Evolutionary conservation across 2,329 filamentous ascomycete species (phyloP).

Genomic region (Xylariaceae sp.): DNA sequence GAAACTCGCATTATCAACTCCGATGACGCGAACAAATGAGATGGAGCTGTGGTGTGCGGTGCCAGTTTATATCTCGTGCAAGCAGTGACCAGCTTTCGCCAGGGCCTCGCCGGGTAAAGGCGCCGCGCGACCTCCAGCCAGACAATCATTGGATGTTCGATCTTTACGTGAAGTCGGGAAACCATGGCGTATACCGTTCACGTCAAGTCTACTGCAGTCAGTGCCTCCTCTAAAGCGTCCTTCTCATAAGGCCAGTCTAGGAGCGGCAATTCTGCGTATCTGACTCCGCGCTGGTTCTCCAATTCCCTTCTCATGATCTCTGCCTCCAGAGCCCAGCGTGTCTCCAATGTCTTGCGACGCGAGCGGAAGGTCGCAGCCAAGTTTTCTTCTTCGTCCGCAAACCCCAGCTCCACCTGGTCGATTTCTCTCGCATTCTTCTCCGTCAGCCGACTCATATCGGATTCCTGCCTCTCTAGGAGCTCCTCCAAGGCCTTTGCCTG

Average conservation of each 20-base stretch:
- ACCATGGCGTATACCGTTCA: no score
- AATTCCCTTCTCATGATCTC: conserved; percentile 52
- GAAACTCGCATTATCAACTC: no score
- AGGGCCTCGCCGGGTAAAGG: no score
- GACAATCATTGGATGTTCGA: no score
- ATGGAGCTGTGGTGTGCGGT: no score
- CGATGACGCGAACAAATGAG: no score
- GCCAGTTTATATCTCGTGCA: no score
- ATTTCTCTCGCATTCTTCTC: conserved; percentile 46
- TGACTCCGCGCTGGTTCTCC: conserved; percentile 40
- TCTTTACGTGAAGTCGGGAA: no score
- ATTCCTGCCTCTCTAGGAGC: conserved; percentile 50
- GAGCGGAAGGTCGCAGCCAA: conserved; percentile 42
- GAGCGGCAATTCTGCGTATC: conserved; percentile 38
- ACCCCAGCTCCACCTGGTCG: conserved; percentile 43
- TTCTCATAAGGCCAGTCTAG: conserved; percentile 40
- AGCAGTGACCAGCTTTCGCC: no score
- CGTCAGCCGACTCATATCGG: conserved; percentile 45
- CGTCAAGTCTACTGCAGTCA: conserved; percentile 14
- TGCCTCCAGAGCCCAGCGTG: conserved; percentile 50
- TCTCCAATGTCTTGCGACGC: conserved; percentile 42
- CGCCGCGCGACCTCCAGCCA: no score
- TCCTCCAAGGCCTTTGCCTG: conserved; percentile 61
- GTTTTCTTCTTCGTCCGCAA: conserved; percentile 47
- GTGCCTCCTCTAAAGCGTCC: conserved; percentile 21